Percentiles rank a stretch among this genome's conserved stretches.
Conservation (phyloP, 192 early-diverging fungal genomes). For the Podila horticola region DNA sequence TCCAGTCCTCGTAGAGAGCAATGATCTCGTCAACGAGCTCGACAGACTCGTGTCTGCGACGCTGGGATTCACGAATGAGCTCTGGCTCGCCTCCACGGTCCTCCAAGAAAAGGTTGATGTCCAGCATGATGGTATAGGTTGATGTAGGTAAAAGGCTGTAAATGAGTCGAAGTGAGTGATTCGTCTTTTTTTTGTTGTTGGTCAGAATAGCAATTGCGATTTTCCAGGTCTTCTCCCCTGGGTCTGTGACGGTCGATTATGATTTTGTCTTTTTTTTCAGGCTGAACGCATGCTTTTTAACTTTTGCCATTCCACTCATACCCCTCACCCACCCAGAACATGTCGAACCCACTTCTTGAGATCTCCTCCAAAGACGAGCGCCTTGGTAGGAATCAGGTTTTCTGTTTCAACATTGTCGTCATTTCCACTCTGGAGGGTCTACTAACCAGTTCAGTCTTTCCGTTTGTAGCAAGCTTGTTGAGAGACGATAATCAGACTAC, state of each 20-base stretch:
- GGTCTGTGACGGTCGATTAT: background rate
- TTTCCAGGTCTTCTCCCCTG: background rate
- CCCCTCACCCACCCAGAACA: background rate
- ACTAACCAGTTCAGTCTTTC: too few relatives aligned
- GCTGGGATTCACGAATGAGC: conserved; percentile 92
- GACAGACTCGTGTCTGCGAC: conserved; percentile 83
- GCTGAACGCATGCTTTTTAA: background rate
- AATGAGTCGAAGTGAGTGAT: background rate
- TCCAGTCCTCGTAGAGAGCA: conserved; percentile 90
- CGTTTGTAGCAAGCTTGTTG: conserved; percentile 22
- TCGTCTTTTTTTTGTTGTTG: conserved; percentile 10
- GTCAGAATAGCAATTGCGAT: too few relatives aligned
- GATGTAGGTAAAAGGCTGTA: conserved; percentile 3
- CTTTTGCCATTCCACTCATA: background rate
- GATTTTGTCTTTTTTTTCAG: background rate
- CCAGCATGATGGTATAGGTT: conserved; percentile 71
- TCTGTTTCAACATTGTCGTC: too few relatives aligned
- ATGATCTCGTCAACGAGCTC: conserved; percentile 94
- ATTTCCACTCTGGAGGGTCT: too few relatives aligned
- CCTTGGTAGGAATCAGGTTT: conserved; percentile 20
- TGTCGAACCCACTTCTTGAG: conserved; percentile 43
- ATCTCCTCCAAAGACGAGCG: conserved; percentile 45
- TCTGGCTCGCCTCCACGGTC: conserved; percentile 96
- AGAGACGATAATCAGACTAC: conserved; percentile 15
- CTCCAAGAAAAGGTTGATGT: conserved; percentile 90